Conservation (phyloP, 345 rosid species). For the Hevea brasiliensis region DNA sequence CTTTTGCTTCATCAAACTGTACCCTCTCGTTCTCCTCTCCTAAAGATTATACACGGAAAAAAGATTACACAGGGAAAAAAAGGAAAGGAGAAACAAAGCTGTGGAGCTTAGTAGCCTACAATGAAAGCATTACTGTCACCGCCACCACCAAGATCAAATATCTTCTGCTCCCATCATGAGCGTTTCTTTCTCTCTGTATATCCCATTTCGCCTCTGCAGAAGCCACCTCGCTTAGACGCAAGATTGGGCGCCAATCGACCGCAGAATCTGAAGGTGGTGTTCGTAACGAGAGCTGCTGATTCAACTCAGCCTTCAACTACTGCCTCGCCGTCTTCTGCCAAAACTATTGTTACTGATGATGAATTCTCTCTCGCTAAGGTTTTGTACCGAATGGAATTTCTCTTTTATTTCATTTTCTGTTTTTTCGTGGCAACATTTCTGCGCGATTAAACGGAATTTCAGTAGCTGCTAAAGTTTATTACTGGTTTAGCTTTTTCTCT, state of each 20-base stretch:
- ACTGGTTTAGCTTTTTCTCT: neutral
- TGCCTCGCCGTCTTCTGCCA: conserved; percentile 37
- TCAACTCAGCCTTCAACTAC: conserved; percentile 60
- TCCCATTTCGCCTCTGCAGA: conserved; percentile 22
- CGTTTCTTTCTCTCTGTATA: conserved; percentile 35
- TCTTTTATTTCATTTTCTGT: neutral
- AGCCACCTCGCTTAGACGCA: conserved; percentile 9
- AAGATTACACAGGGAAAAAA: neutral
- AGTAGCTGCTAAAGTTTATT: no score
- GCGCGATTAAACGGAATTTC: neutral
- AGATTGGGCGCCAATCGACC: conserved; percentile 19
- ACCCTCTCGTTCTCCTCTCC: conserved; percentile 35
- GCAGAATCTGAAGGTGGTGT: conserved; percentile 21
- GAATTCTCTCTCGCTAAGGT: conserved; percentile 87
- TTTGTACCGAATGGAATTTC: neutral
- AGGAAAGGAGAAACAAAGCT: neutral
- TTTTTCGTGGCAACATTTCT: neutral
- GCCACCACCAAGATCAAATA: conserved; percentile 25
- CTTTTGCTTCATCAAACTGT: conserved; percentile 1
- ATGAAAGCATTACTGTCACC: conserved; percentile 34
- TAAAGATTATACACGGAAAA: neutral
- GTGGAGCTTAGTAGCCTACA: neutral
- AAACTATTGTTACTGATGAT: conserved; percentile 58
- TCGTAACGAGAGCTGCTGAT: conserved; percentile 58
- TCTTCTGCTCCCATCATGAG: conserved; percentile 26